Conservation (phyloP, 2,329 filamentous ascomycete genomes). For the Chrysoporthe cubensis region DNA sequence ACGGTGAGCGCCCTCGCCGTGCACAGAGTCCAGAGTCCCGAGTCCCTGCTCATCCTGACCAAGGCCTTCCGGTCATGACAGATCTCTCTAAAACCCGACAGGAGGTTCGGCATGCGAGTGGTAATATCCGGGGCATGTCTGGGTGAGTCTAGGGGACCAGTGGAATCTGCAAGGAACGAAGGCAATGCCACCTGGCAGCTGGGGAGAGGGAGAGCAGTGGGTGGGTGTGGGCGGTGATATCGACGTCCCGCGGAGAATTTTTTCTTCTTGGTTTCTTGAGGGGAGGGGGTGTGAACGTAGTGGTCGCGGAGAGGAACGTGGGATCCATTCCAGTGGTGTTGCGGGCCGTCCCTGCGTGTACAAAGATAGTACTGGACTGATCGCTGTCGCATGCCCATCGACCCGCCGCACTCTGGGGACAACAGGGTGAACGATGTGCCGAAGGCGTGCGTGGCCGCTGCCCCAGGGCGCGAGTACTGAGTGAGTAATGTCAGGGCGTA, state of each 20-base stretch:
- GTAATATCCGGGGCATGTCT: neutral
- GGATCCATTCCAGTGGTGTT: slow-evolving; percentile 2
- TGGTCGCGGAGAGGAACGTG: neutral
- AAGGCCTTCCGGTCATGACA: too few relatives aligned
- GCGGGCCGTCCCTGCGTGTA: slow-evolving; percentile 25
- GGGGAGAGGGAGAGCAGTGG: neutral
- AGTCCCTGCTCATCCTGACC: neutral
- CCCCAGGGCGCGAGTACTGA: too few relatives aligned
- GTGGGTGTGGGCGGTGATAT: too few relatives aligned
- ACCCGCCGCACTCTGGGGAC: neutral
- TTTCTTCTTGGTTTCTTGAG: neutral
- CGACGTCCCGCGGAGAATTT: too few relatives aligned
- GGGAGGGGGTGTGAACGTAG: neutral
- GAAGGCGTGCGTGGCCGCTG: neutral
- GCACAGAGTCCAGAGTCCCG: neutral
- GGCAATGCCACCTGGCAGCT: slow-evolving; percentile 4
- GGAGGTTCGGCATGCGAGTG: neutral
- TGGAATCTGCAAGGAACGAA: slow-evolving; percentile 6
- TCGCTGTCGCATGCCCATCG: neutral
- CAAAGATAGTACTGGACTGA: neutral
- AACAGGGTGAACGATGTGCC: neutral
- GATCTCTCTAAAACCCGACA: too few relatives aligned
- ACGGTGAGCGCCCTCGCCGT: neutral
- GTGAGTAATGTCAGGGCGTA: neutral
- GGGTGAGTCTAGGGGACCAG: neutral